Conservation (phyloP, 2,329 filamentous ascomycete species). For the Botryotinia convoluta region DNA sequence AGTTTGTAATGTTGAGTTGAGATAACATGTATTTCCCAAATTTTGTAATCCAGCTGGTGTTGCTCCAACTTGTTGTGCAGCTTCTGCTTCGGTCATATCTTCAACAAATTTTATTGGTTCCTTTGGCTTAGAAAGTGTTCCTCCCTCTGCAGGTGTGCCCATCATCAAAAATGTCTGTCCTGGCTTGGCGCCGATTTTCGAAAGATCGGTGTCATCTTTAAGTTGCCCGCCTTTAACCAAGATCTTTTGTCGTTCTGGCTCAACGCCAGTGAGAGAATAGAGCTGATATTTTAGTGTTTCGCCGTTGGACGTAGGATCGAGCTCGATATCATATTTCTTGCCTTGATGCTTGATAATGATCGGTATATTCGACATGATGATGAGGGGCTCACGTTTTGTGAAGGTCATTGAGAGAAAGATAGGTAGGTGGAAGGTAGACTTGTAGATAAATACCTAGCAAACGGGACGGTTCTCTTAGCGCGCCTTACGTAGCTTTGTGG, state of each 20-base stretch:
- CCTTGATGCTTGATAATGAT: slow-evolving; percentile 93
- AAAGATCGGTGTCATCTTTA: slow-evolving; percentile 90
- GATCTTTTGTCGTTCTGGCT: slow-evolving; percentile 95
- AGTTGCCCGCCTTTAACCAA: slow-evolving; percentile 90
- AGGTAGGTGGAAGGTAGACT: neutral
- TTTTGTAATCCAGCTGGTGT: slow-evolving; percentile 87
- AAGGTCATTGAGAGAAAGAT: neutral
- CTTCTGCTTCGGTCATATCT: slow-evolving; percentile 95
- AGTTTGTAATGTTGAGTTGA: slow-evolving; percentile 95
- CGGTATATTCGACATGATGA: slow-evolving; percentile 45
- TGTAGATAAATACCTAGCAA: slow-evolving; percentile 20
- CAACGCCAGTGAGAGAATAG: slow-evolving; percentile 91
- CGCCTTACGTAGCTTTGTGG: slow-evolving; percentile 24
- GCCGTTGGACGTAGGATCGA: slow-evolving; percentile 79
- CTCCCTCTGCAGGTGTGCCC: slow-evolving; percentile 71
- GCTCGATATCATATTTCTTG: slow-evolving; percentile 91
- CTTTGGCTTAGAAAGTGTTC: slow-evolving; percentile 68
- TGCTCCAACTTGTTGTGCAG: slow-evolving; percentile 76
- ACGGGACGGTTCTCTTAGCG: slow-evolving; percentile 17
- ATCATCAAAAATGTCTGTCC: slow-evolving; percentile 94
- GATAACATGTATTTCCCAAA: slow-evolving; percentile 95
- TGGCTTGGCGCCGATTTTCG: slow-evolving; percentile 78
- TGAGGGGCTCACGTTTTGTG: slow-evolving; percentile 23
- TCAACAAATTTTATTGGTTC: slow-evolving; percentile 86
- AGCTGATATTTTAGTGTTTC: slow-evolving; percentile 95